A percentile compares a stretch with the other conserved stretches of the same genome.
Evolutionary conservation across 805 yeast species (phyloP).

Genomic region (Kuraishia hungarica): DNA sequence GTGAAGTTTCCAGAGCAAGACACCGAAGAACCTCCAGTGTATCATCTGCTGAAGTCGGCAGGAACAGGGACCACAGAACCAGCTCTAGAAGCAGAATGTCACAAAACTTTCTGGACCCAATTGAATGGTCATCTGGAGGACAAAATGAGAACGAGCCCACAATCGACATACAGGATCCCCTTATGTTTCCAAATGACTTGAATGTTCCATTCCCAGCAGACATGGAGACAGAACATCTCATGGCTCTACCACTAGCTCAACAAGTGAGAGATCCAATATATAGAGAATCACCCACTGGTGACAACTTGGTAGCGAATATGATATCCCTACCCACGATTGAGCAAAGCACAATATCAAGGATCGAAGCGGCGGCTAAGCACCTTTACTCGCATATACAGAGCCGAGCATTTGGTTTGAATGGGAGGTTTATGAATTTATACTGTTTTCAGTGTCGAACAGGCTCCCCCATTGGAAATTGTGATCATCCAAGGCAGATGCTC

Average conservation of each 20-base stretch:
- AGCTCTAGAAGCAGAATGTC: neutral
- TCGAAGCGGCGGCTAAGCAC: neutral
- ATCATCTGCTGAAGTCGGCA: neutral
- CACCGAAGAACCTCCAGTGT: neutral
- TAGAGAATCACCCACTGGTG: neutral
- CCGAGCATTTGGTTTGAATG: neutral
- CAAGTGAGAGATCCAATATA: neutral
- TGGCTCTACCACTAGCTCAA: neutral
- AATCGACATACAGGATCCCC: neutral
- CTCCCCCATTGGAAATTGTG: neutral
- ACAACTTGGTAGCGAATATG: neutral
- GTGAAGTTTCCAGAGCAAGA: neutral
- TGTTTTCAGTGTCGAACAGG: neutral
- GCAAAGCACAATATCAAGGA: neutral
- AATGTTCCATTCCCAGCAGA: neutral
- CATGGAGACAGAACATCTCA: neutral
- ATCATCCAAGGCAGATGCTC: neutral
- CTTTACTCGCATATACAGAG: neutral
- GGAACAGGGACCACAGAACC: neutral
- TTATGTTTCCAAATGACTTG: neutral
- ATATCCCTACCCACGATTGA: neutral
- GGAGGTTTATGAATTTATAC: neutral
- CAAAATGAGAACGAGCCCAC: neutral
- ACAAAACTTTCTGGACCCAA: neutral
- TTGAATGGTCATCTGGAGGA: neutral